Percentiles rank a stretch among this genome's conserved stretches.
Evolutionary conservation across 345 rosid genomes (phyloP).

Genomic region (Gossypium australe): DNA sequence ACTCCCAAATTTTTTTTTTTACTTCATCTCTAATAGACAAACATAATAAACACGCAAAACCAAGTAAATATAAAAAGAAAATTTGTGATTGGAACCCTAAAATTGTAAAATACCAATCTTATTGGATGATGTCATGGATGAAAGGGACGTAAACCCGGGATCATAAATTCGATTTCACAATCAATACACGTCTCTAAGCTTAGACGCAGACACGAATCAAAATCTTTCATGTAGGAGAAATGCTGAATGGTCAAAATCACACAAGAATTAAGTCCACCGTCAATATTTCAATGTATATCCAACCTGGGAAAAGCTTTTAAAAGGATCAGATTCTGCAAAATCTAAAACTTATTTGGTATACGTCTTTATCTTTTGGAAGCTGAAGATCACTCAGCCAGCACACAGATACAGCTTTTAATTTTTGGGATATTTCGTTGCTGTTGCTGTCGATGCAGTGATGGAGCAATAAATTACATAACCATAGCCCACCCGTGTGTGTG

Average conservation of each 20-base stretch:
- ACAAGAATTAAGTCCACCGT: not conserved
- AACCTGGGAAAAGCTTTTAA: constrained; percentile 5
- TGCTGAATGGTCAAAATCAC: not conserved
- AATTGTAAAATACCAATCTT: no score
- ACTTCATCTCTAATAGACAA: no score
- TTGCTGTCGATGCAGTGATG: constrained; percentile 6
- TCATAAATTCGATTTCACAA: not conserved
- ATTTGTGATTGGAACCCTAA: no score
- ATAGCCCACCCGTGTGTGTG: no score
- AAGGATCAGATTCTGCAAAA: constrained; percentile 22
- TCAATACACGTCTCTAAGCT: constrained; percentile 4
- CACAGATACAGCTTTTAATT: constrained; percentile 8
- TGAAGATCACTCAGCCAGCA: constrained; percentile 2
- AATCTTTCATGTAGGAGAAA: constrained; percentile 19
- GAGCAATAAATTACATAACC: not conserved
- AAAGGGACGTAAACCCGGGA: not conserved
- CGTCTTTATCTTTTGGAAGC: constrained; percentile 14
- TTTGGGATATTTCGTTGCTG: constrained; percentile 2
- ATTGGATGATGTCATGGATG: no score
- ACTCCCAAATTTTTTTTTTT: no score
- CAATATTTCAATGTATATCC: constrained; percentile 13
- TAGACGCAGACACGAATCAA: constrained; percentile 21
- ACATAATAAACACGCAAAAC: no score
- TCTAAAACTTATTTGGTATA: constrained; percentile 3
- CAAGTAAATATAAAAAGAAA: no score